Base-by-base conservation (phyloP, 768 basidiomycete species). In the Boletus huronensis region DNA sequence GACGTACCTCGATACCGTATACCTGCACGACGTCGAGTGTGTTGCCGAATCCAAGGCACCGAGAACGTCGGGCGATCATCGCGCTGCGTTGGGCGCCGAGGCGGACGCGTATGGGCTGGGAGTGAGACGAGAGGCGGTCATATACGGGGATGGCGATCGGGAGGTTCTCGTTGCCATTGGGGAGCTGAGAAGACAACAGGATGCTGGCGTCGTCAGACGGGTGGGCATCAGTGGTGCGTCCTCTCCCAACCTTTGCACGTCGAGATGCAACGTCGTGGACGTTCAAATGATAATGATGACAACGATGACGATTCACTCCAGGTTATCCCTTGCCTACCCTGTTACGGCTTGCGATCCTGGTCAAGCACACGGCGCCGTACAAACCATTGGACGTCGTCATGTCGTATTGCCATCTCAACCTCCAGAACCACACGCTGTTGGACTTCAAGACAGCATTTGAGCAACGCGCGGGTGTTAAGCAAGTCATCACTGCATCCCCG, bases 11-110 rank as follows among this genome's bases (percentile, higher is more conserved):
- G 93, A 95, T 60, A 74, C 77, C 0, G 88, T 93, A 0, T 93
- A 88, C 64, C 72, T 93, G 29, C 93, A 95, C 64, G 93, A 95
- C 65, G 80, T 89, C 45, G 93, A 94, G 73, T 90, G 84, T 59
- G 80, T 93, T 13, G 79, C 79, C 38, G 77, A 82, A 3, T 67
- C 72, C 35, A 73, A 85, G 39, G 62, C 73, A 28, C 79, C 85
- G 2, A 74, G 73, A 42, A 64, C 66, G 26, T 77, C 73, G 17
- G 89, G 88, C 4, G 76, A 84, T 57, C 85, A 85, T 61, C 64
- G 72, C 1, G 55, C 67, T 1, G 88, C 88, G 8, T 69, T 93
- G 19, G 69, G 65, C 10, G 74, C 69, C 2, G 82, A 87, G 34
- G 76, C 76, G 16, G 77, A 63, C 7, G 78, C 74, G 10, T 95